Conservation (phyloP, 306 rosid species). For the Ormosia emarginata region DNA sequence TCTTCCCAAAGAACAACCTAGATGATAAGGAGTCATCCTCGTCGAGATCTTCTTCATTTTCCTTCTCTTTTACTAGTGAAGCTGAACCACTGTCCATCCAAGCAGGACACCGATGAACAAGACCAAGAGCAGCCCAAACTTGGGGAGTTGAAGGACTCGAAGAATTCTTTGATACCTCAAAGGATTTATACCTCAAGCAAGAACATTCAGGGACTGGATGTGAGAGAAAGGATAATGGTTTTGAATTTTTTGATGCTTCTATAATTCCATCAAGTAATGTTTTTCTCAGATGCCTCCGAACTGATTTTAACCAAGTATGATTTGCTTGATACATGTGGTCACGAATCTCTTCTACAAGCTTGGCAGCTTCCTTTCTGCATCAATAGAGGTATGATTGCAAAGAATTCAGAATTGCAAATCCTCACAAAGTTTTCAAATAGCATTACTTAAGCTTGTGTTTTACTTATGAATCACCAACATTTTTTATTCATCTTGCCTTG, state of each 20-base stretch:
- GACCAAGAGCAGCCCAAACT: constrained; percentile 53
- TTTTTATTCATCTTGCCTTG: neutral
- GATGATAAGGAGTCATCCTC: constrained; percentile 63
- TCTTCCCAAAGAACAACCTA: constrained; percentile 58
- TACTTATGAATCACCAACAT: neutral
- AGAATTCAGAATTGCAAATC: constrained; percentile 8
- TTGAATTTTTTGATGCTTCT: constrained; percentile 57
- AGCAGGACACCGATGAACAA: constrained; percentile 61
- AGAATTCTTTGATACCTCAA: constrained; percentile 35
- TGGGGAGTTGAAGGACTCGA: constrained; percentile 50
- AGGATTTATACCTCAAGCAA: constrained; percentile 48
- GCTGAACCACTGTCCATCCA: constrained; percentile 64
- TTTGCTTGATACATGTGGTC: constrained; percentile 73
- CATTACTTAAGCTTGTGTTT: neutral
- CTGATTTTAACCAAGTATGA: constrained; percentile 73
- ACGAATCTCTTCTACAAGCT: constrained; percentile 62
- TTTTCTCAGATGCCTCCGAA: constrained; percentile 79
- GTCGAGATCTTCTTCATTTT: constrained; percentile 70
- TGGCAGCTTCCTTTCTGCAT: constrained; percentile 64
- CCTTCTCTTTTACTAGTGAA: constrained; percentile 64
- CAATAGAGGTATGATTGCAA: constrained; percentile 7
- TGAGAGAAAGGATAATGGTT: constrained; percentile 69
- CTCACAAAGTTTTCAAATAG: neutral
- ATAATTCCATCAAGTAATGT: constrained; percentile 62
- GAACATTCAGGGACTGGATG: constrained; percentile 96